A percentile compares a stretch with the other conserved stretches of the same genome.
phyloP scores from a whole-genome alignment of 192 early-diverging fungal genomes.

The Backusella parvicylindrica region DNA sequence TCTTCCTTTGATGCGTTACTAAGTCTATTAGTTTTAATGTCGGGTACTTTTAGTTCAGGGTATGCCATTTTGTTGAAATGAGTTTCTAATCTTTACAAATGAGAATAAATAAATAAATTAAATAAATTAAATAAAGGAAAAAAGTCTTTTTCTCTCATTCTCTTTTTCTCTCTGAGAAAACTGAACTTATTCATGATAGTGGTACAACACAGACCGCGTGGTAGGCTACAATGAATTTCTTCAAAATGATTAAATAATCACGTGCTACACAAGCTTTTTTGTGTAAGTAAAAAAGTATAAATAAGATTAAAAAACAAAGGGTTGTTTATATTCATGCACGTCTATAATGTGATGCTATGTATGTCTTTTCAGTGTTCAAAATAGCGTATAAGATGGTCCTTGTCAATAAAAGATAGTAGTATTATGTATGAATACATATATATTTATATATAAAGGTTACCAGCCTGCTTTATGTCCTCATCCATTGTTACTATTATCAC shows the following conservation, averaged over 20 bases:
- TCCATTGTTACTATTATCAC: background rate
- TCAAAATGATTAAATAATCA: constrained; percentile 3
- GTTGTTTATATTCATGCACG: background rate
- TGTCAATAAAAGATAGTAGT: background rate
- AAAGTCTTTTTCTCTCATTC: background rate
- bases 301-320: background rate
- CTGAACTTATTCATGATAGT: background rate
- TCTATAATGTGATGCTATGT: background rate
- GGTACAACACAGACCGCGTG: background rate
- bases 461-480: background rate
- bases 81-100: background rate
- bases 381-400: background rate
- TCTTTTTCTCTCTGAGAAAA: constrained; percentile 1
- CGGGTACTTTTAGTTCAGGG: background rate
- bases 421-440: background rate
- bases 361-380: background rate
- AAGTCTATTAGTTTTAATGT: background rate
- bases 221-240: background rate
- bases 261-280: background rate
- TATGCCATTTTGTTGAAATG: background rate
- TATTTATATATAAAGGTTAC: background rate
- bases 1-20: background rate
- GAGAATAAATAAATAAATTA: background rate
- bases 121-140: background rate
- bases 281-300: background rate